phyloP scores from a whole-genome alignment of 345 rosid species.

The Euclidium syriacum region DNA sequence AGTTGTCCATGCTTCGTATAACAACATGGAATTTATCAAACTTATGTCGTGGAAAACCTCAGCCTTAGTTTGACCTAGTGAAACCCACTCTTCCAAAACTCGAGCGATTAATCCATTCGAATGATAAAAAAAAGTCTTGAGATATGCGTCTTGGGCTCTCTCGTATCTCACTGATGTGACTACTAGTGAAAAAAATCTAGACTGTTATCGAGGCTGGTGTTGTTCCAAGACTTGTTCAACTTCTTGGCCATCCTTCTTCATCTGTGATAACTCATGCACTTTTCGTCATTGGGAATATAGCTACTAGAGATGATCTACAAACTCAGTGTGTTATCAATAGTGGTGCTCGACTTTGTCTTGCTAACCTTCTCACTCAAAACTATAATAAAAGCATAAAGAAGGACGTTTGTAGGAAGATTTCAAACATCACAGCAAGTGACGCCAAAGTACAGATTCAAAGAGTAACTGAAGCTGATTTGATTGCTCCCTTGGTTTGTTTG shows the following conservation, averaged over 20 bases:
- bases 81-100: slow-evolving; percentile 79
- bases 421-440: slow-evolving; percentile 94
- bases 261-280: slow-evolving; percentile 91
- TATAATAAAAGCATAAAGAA: slow-evolving; percentile 90
- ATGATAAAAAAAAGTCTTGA: slow-evolving; percentile 89
- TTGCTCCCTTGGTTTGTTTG: no score
- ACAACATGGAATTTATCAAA: slow-evolving; percentile 97
- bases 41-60: slow-evolving; percentile 95
- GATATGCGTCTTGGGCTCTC: slow-evolving; percentile 97
- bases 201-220: slow-evolving; percentile 78
- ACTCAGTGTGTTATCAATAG: slow-evolving; percentile 71
- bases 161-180: slow-evolving; percentile 94
- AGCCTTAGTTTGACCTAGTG: slow-evolving; percentile 85
- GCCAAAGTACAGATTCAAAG: slow-evolving; percentile 84
- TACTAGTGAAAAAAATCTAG: slow-evolving; percentile 85
- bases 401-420: slow-evolving; percentile 99
- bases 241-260: slow-evolving; percentile 79
- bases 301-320: slow-evolving; percentile 85
- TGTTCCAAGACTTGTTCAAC: slow-evolving; percentile 72
- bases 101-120: slow-evolving; percentile 59
- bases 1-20: slow-evolving; percentile 90
- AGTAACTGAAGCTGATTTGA: no score
- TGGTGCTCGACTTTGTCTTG: slow-evolving; percentile 70
- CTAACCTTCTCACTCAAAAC: slow-evolving; percentile 60
- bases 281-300: slow-evolving; percentile 84